Evolutionary conservation across 352 stramenopile species (phyloP), one percentile per base, ranked within the genome.

Genomic region (Pythium aristosporum): DNA sequence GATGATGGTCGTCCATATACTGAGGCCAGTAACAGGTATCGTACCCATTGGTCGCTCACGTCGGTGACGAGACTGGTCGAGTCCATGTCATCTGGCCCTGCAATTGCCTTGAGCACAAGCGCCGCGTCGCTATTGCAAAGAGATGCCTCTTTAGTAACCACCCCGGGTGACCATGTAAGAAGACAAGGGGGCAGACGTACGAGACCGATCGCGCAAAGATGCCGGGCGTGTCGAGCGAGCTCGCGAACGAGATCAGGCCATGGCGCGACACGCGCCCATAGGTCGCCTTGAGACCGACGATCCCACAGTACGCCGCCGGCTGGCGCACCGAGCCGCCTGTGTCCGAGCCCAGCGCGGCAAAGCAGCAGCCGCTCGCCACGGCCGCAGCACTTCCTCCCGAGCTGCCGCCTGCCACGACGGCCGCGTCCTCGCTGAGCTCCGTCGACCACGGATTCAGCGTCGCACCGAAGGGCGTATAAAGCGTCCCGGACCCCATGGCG

Each of bases 261-360:
- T 98, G 87, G 28, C 96, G 83, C 16, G 96, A 98, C n/a, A 99
- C 82, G n/a, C 87, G 77, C 13, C 98, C 98, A 61, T 99, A 99
- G 18, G 93, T 94, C 16, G 98, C 97, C 80, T 99, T 99, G 39
- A 99, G 79, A 5, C 98, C 98, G 7, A 99, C 89, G 37, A 99
- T 83, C 12, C 89, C 92, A 67, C 94, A 99, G 74, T 98, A 99
- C 30, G 96, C 91, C 20, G 97, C 94, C 25, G 97, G 97, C 73
- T 98, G 86, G 9, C 97, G 94, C 36, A 99, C 83, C 2, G 93
- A 99, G 47, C 97, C 97, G 63, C 97, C 97, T 0, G 97, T 99
- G 76, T 99, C 97, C n/a, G 92, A 98, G 15, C 97, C 97, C 0
- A 99, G 77, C 0, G 97, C 96, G 0, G 96, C 78, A 62, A 98